Percentiles rank a stretch among this genome's conserved stretches.
These are phyloP conservation scores for Amesomyces nigricolor DNA, from an alignment of 2,329 filamentous ascomycete genomes.

Conservation along the genomic window DNA sequence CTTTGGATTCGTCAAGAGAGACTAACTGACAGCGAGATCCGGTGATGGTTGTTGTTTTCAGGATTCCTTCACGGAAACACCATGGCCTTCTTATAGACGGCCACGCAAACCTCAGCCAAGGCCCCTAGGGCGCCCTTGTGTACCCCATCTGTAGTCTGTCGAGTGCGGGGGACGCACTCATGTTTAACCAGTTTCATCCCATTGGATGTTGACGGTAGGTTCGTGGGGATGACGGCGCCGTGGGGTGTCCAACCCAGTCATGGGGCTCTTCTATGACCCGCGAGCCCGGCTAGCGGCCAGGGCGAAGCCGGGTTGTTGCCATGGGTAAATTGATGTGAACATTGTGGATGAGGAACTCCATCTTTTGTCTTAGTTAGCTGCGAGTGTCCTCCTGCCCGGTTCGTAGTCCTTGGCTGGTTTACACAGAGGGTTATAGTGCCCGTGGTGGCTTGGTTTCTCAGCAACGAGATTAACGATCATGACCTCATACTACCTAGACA, in stretches of 20 bases:
- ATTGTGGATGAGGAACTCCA: constrained; percentile 6
- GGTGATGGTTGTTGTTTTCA: neutral
- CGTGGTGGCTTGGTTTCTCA: too few species aligned
- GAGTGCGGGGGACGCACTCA: constrained; percentile 20
- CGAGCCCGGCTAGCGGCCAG: constrained; percentile 14
- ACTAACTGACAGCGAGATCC: neutral
- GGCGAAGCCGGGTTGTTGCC: neutral
- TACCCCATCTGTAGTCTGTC: neutral
- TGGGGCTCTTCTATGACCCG: constrained; percentile 15
- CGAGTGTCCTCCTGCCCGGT: too few species aligned
- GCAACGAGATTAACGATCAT: too few species aligned
- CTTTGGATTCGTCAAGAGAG: neutral
- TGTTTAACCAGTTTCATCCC: constrained; percentile 22
- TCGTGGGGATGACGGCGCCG: constrained; percentile 9
- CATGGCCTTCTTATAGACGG: constrained; percentile 7
- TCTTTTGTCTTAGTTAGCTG: too few species aligned
- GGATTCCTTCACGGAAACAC: neutral
- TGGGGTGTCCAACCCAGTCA: constrained; percentile 13
- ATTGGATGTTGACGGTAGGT: constrained; percentile 15
- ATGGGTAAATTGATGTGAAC: constrained; percentile 8
- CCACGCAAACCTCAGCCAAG: neutral
- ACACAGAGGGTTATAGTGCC: too few species aligned
- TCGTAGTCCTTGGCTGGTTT: too few species aligned
- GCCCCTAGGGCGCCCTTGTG: neutral
- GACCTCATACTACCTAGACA: too few species aligned